Evolutionary conservation across 2,329 filamentous ascomycete genomes (phyloP).

Genomic region (Microdochium trichocladiopsis): DNA sequence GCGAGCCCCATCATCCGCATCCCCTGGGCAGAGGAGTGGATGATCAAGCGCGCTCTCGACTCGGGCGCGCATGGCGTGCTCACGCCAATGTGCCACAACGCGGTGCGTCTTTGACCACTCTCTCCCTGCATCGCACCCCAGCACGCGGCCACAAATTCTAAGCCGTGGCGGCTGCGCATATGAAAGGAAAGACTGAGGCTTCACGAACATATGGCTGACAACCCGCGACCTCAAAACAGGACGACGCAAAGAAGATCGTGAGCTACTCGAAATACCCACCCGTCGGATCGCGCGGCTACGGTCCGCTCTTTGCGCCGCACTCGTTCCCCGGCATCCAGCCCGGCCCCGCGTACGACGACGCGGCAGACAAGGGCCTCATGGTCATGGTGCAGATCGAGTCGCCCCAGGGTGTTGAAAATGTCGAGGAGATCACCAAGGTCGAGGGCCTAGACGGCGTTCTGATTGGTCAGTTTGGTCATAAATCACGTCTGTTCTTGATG

Average conservation of each 20-base stretch:
- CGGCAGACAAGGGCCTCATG: slow-evolving; percentile 15
- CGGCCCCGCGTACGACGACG: slow-evolving; percentile 1
- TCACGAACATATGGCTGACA: slow-evolving; percentile 4
- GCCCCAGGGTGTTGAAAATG: slow-evolving; percentile 7
- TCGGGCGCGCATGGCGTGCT: slow-evolving; percentile 21
- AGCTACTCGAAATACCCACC: slow-evolving; percentile 49
- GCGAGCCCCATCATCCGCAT: slow-evolving; percentile 14
- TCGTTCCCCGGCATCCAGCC: not conserved
- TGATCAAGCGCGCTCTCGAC: slow-evolving; percentile 22
- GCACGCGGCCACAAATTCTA: too few relatives aligned
- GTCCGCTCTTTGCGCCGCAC: slow-evolving; percentile 36
- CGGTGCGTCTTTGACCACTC: not conserved
- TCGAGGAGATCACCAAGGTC: slow-evolving; percentile 8
- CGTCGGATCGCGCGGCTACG: slow-evolving; percentile 46
- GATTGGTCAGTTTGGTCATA: not conserved
- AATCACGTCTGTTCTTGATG: not conserved
- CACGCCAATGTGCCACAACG: slow-evolving; percentile 16
- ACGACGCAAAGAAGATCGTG: slow-evolving; percentile 43
- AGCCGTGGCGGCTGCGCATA: too few relatives aligned
- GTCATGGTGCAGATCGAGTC: slow-evolving; percentile 14
- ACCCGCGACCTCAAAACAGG: slow-evolving; percentile 33
- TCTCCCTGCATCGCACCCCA: too few relatives aligned
- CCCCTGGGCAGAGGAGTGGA: slow-evolving; percentile 15
- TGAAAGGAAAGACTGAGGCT: too few relatives aligned
- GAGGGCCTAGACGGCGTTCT: slow-evolving; percentile 4